Base-by-base conservation (phyloP, 23 red algal species). In the Gracilaria domingensis region DNA sequence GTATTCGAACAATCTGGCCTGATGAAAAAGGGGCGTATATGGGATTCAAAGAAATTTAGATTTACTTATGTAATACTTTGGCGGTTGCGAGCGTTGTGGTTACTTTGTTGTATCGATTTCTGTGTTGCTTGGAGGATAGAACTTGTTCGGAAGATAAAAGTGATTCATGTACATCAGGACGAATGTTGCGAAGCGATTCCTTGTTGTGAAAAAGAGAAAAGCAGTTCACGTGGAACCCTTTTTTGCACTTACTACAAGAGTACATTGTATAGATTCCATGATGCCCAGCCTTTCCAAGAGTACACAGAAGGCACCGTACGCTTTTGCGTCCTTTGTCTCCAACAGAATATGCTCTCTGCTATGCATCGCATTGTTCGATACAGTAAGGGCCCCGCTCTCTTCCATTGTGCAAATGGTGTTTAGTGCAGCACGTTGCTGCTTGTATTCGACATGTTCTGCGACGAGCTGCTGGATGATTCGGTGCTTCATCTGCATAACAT, bases 211-310 rank as follows among this genome's bases (percentile, higher is more conserved):
- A 71, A 18, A 71, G 35, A 5, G n/a, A 3, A 39, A 71, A 71
- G 66, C 66, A 71, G 28, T 71, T 71, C 4, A 71, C 66, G 35
- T 71, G 66, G 25, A 71, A 71, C 66, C 66, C 35, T 34, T 17
- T 23, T 39, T 11, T 71, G 18, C 66, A 71, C 25, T 35, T 26
- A 34, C 12, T 25, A 6, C 66, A 34, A 5, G 66, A 71, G 25
- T 9, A 39, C 30, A 24, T 71, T 9, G 28, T 71, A 17, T 71
- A 71, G 4, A 2, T 3, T 39, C 66, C 12, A 71, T 26, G 66
- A 8, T 29, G 17, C 4, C 18, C 66, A 3, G 12, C 20, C 18
- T 36, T 17, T 4, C 14, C 66, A 71, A 71, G 66, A 4, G 14
- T 71, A 25, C 66, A 71, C 12, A 71, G 35, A 36, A 71, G 14